phyloP scores from a whole-genome alignment of 2,329 filamentous ascomycete species.

The Scleromitrula shiraiana region DNA sequence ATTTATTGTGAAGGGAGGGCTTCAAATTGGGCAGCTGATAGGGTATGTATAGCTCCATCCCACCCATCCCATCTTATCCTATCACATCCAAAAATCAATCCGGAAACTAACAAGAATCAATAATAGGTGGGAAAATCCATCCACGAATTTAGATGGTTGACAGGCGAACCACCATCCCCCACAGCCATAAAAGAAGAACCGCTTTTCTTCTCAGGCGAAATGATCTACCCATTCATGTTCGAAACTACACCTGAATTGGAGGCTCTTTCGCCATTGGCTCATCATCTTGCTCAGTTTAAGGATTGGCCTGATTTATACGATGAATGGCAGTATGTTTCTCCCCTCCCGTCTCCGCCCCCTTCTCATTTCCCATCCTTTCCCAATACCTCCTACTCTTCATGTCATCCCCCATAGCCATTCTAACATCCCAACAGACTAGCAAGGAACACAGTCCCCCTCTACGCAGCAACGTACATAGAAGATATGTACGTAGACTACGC shows the following conservation, averaged over 20 bases:
- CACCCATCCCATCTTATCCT: background rate
- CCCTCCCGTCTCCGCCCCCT: too few species aligned
- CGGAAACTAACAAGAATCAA: background rate
- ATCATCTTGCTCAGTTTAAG: slow-evolving; percentile 57
- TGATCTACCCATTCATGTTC: slow-evolving; percentile 84
- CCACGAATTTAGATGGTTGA: slow-evolving; percentile 35
- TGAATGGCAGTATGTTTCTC: slow-evolving; percentile 42
- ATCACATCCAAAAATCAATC: too few species aligned
- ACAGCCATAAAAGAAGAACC: slow-evolving; percentile 38
- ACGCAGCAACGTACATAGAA: slow-evolving; percentile 73
- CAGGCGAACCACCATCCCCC: slow-evolving; percentile 23
- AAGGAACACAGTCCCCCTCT: slow-evolving; percentile 76
- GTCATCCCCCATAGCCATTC: background rate
- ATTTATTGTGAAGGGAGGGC: slow-evolving; percentile 68
- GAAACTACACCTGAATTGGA: slow-evolving; percentile 69
- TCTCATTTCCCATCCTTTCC: too few species aligned
- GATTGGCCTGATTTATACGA: slow-evolving; percentile 77
- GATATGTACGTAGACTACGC: slow-evolving; percentile 90
- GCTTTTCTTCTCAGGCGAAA: slow-evolving; percentile 82
- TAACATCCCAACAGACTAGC: slow-evolving; percentile 37
- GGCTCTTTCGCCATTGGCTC: slow-evolving; percentile 59
- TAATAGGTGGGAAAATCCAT: slow-evolving; percentile 5
- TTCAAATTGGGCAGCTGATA: slow-evolving; percentile 68
- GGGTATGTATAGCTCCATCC: slow-evolving; percentile 29
- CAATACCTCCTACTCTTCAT: too few species aligned